Evolutionary conservation across 2,329 filamentous ascomycete species (phyloP), one percentile per base, ranked within the genome.

Genomic region (Aspergillus ibericus): DNA sequence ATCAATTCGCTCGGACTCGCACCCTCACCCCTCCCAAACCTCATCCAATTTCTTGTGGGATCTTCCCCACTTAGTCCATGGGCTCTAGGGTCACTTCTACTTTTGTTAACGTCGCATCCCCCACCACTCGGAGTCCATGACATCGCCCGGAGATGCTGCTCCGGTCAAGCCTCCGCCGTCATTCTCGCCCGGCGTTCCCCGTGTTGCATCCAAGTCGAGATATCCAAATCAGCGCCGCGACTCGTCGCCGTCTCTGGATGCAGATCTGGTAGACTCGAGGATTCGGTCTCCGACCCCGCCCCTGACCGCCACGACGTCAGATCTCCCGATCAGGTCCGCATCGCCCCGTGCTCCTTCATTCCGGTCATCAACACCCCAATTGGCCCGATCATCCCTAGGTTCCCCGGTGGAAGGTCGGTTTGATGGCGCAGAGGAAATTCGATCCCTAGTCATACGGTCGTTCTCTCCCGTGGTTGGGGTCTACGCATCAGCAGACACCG

Each of bases 381-480:
- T 85, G 59, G 76, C 80, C 18, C 77, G 79, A 35, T 77, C 77
- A n/a, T 76, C 75, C 27, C 67, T 77, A 15, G 73, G 73, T 9
- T 79, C 77, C 6, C 76, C 76, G 1, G 76, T 86, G 15, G 82
- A 84, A 20, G 84, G 82, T 66, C 79, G 82, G 47, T 76, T 80
- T 25, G 80, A 78, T 67, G 80, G 73, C 50, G 79, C 80, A 7
- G 82, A 85, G 62, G 85, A 87, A 68, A 79, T 82, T 52, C 77
- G 84, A 56, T 82, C 82, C 32, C 79, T 96, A 51, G 88, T 98
- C 44, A 81, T 96, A 55, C 88, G 88, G 59, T 89, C 92, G 2
- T 96, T 96, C 72, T 91, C 93, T 13, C 96, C 95, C 1, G 90
- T 95, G 63, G 86, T 99, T 47, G 91, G 90, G 6, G 85, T 99